Evolutionary conservation across 106 monocot genomes (phyloP).

Genomic region (Allium cepa): DNA sequence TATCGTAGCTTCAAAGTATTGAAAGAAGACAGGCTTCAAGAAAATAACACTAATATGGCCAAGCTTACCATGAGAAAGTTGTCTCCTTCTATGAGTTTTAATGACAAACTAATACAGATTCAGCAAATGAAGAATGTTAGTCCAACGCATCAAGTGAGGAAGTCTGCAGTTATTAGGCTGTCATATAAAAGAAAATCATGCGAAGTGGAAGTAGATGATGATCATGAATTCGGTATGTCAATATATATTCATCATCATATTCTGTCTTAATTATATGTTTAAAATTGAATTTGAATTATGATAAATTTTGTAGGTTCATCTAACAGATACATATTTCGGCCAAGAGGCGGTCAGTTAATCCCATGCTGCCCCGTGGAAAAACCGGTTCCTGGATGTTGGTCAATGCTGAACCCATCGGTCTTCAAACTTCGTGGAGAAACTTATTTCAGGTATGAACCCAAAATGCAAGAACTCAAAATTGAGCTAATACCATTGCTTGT

Average conservation of each 20-base stretch:
- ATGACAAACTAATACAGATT: conserved; percentile 33
- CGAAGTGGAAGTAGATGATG: conserved; percentile 8
- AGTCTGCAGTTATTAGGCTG: conserved; percentile 59
- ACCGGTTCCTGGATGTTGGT: conserved; percentile 57
- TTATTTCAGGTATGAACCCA: conserved; percentile 72
- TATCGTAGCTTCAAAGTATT: conserved; percentile 17
- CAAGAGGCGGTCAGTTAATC: conserved; percentile 51
- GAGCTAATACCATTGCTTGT: neutral
- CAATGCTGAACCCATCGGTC: conserved; percentile 59
- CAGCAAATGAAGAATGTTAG: conserved; percentile 18
- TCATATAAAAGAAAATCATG: conserved; percentile 67
- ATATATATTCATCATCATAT: neutral
- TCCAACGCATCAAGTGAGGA: conserved; percentile 31
- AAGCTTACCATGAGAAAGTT: conserved; percentile 4
- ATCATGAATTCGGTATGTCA: conserved; percentile 7
- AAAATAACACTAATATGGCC: neutral
- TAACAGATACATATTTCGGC: conserved; percentile 57
- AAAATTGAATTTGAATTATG: too few species aligned
- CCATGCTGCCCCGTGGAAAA: conserved; percentile 56
- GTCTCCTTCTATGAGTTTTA: conserved; percentile 60
- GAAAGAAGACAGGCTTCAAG: conserved; percentile 8
- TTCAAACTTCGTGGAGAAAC: conserved; percentile 88
- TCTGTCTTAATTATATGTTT: too few species aligned
- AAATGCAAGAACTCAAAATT: neutral
- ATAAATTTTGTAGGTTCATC: conserved; percentile 44